Conservation (phyloP, 2,329 filamentous ascomycete genomes). For the Hypomyces perniciosus region DNA sequence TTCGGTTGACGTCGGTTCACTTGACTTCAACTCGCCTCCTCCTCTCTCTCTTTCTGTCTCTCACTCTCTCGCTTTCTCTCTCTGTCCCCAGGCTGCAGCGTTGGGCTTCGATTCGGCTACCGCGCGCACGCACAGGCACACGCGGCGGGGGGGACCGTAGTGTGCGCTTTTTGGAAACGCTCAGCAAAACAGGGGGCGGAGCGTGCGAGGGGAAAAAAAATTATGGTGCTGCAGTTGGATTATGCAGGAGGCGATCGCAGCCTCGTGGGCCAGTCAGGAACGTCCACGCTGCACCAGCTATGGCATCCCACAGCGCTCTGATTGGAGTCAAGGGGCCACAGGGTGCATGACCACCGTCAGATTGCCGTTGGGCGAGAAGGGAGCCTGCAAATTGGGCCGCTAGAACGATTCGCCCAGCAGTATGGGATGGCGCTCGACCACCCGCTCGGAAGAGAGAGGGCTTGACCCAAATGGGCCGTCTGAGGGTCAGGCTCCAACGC, state of each 20-base stretch:
- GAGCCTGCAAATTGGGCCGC: conserved; percentile 11
- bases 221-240: conserved; percentile 9
- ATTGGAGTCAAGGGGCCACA: conserved; percentile 15
- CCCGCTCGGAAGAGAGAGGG: background rate
- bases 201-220: conserved; percentile 2
- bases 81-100: background rate
- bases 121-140: background rate
- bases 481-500: background rate
- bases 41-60: background rate
- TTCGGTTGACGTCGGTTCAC: background rate
- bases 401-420: conserved; percentile 1
- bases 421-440: conserved; percentile 1
- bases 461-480: background rate
- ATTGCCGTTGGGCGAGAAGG: conserved; percentile 3
- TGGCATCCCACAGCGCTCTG: conserved; percentile 14
- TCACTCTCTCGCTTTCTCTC: background rate
- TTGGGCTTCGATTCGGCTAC: conserved; percentile 7
- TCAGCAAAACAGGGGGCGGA: background rate
- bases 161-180: background rate
- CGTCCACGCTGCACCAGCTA: conserved; percentile 19
- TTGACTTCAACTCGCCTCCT: background rate
- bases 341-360: conserved; percentile 14
- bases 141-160: background rate
- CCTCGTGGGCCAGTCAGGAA: conserved; percentile 20
- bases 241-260: conserved; percentile 14